Evolutionary conservation across 495 filamentous ascomycete genomes (phyloP).

Genomic region (Aspergillus funiculosus): DNA sequence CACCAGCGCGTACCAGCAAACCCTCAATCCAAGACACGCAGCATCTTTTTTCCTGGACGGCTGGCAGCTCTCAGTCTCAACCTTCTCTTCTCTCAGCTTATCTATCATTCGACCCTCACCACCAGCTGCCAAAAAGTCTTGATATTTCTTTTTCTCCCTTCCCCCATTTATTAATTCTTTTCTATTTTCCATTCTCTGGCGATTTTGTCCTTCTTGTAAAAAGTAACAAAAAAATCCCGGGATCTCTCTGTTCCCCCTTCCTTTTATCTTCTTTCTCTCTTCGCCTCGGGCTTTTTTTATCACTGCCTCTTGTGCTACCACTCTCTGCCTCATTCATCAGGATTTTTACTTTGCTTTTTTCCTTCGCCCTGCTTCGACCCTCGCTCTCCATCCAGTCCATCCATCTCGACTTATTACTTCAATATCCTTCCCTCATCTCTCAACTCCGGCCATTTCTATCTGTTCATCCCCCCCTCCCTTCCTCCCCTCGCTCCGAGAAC

Average conservation of each 20-base stretch:
- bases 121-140: slow-evolving; percentile 12
- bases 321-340: slow-evolving; percentile 6
- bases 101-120: slow-evolving; percentile 15
- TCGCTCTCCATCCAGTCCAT: slow-evolving; percentile 2
- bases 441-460: slow-evolving; percentile 1
- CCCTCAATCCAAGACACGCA: slow-evolving; percentile 17
- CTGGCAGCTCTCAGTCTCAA: no score
- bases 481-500: slow-evolving; percentile 8
- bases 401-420: slow-evolving; percentile 16
- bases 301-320: slow-evolving; percentile 15
- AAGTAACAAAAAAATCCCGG: no score
- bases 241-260: not conserved
- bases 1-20: slow-evolving; percentile 9
- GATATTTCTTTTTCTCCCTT: slow-evolving; percentile 12
- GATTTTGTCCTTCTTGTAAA: slow-evolving; percentile 4
- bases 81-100: no score
- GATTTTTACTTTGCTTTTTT: slow-evolving; percentile 5
- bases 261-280: slow-evolving; percentile 1
- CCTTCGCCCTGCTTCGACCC: not conserved
- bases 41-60: slow-evolving; percentile 22
- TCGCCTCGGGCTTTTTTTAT: slow-evolving; percentile 3
- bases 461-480: slow-evolving; percentile 11
- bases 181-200: slow-evolving; percentile 9
- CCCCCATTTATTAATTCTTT: slow-evolving; percentile 15
- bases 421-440: slow-evolving; percentile 14